Percentiles rank a stretch among this genome's conserved stretches.
Conservation (phyloP, 1,139 yeast species). For the Yamadazyma conglobata region DNA sequence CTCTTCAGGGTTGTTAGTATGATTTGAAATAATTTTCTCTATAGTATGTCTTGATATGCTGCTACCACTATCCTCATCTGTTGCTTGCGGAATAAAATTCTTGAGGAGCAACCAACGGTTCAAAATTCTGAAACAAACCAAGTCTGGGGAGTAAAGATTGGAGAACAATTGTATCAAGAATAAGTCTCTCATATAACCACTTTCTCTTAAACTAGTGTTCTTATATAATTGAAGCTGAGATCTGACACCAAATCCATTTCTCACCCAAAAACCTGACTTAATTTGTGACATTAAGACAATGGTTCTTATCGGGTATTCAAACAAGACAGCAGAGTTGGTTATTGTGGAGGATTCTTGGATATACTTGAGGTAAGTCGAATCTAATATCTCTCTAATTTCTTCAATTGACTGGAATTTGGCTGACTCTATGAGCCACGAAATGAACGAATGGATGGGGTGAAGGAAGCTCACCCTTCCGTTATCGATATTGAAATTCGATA, state of each 20-base stretch:
- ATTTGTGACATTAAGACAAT: slow-evolving; percentile 56
- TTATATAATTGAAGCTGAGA: slow-evolving; percentile 80
- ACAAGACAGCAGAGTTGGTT: too few species aligned
- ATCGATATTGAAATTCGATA: slow-evolving; percentile 25
- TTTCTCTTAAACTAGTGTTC: slow-evolving; percentile 78
- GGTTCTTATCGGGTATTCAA: slow-evolving; percentile 77
- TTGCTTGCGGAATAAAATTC: slow-evolving; percentile 28
- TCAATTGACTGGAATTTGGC: slow-evolving; percentile 29
- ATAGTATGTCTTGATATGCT: slow-evolving; percentile 2
- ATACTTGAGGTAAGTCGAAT: slow-evolving; percentile 4
- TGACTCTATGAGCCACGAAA: slow-evolving; percentile 67
- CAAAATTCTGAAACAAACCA: slow-evolving; percentile 57
- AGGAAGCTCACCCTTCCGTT: slow-evolving; percentile 61
- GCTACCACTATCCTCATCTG: slow-evolving; percentile 1
- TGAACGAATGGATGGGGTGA: slow-evolving; percentile 75
- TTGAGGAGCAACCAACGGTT: slow-evolving; percentile 70
- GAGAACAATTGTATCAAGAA: slow-evolving; percentile 68
- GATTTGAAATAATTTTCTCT: slow-evolving; percentile 1
- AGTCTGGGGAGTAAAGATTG: slow-evolving; percentile 54
- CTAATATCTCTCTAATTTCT: slow-evolving; percentile 18
- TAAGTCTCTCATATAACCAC: slow-evolving; percentile 75
- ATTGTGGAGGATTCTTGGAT: slow-evolving; percentile 11
- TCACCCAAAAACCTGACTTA: slow-evolving; percentile 58
- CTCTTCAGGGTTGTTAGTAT: slow-evolving; percentile 1
- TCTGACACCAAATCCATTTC: slow-evolving; percentile 64